Evolutionary conservation across 305 asterid genomes (phyloP), one percentile per base, ranked within the genome.

Genomic region (Fraxinus dipetala): DNA sequence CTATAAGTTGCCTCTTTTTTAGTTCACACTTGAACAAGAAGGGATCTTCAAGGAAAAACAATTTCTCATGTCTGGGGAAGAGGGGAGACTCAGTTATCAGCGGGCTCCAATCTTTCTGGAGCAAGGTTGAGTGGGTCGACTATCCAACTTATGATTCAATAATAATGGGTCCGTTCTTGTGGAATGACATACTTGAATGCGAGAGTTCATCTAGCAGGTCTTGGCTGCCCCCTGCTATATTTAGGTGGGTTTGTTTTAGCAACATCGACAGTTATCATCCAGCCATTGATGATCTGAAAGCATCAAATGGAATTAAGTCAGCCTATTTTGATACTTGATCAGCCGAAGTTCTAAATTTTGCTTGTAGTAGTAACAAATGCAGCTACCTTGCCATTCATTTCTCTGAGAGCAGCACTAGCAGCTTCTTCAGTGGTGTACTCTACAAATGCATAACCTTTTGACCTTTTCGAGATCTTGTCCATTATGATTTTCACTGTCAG

Each of bases 401-500:
- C 97, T 84, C 85, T 80, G 43, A 94, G 95, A 86, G 98, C 97
- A 65, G 90, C 82, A 77, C 77, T 83, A 77, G 98, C 98, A 81
- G 97, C 96, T 80, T 90, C 97, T 89, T 91, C 93, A 35, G 95
- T 92, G 63, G 96, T 91, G 94, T 93, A 95, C 88, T 94, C 97
- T 28, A 95, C 85, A 83, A 95, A 95, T 8, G 91, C 98, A 77
- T 89, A 95, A 16, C 98, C 98, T 89, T 94, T 94, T n/a, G 99
- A 95, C 83, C 99, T 94, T 91, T 95, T 95, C 6, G 99, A 95
- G 54, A 94, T 95, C 89, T 91, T 92, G 92, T 95, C 99, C 98
- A 95, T 94, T 88, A 94, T 95, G 81, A 94, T 87, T 90, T 93
- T 95, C 79, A 95, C 99, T 94, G 92, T 77, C 32, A 61, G 36